Base-by-base conservation (phyloP, 2,329 filamentous ascomycete genomes). In the Calonectria crousiana region DNA sequence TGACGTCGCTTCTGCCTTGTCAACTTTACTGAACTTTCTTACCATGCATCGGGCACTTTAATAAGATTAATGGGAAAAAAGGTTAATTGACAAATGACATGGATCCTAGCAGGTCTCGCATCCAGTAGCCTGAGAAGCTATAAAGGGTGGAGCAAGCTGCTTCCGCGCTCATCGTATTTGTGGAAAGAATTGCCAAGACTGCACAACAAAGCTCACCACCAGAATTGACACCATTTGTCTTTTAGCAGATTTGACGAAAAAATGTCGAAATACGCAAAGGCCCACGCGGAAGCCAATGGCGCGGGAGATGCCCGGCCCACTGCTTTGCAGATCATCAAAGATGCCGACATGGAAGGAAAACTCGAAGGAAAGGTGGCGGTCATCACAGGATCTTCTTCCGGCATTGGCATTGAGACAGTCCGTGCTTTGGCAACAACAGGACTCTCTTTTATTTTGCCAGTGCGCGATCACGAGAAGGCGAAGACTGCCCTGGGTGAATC, bases 401-500 rank as follows among this genome's bases (percentile, higher is more conserved):
- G 51, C 8, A 53, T 53, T 30, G 51, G 51, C 9, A 53, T 53
- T 32, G 51, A 53, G 28, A 53, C 51, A 20, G 51, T 53, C 18
- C 51, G 51, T n/a, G 51, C 51, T 30, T 5, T 53, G 51, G 51
- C 51, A 53, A 14, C 51, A 32, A 53, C 51, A n/a, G 51, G 51
- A 8, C 8, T 53, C 16, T 53, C 51, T 30, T 68, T 87, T 20
- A 85, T 82, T 69, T 74, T 85, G 1, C 82, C 83, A 0, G 85
- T 81, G 0, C 79, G 86, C 1, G 78, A 86, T 67, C 52, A 84
- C 1, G 74, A 75, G 9, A 85, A 84, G 68, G 83, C 81, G 9
- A 78, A 82, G 72, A 67, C 74, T 16, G 82, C 81, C 11, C 77
- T 83, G 20, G 78, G 64, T 18, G 76, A 26, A 65, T 75, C 77